A percentile compares a stretch with the other conserved stretches of the same genome.
Conservation (phyloP, 345 rosid genomes). For the Clausena lansium region DNA sequence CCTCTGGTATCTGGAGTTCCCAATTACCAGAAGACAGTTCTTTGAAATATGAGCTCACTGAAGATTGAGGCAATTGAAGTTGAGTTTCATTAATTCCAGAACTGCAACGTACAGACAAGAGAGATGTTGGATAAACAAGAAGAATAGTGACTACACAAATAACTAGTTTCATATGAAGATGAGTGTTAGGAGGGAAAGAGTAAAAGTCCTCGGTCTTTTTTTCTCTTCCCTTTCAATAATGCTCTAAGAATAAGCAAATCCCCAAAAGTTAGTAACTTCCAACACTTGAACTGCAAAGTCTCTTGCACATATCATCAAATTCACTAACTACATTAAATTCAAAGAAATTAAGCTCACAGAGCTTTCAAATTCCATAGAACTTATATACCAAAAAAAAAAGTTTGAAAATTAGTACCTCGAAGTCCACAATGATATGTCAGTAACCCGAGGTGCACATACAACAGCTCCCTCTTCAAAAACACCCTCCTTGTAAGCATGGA, state of each 20-base stretch:
- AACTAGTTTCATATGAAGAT: not conserved
- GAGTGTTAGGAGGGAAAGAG: not conserved
- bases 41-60: slow-evolving; percentile 60
- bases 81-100: slow-evolving; percentile 36
- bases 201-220: not conserved
- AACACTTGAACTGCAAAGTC: not conserved
- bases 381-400: not conserved
- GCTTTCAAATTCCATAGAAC: not conserved
- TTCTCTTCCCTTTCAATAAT: not conserved
- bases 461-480: slow-evolving; percentile 82
- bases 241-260: not conserved
- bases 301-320: not conserved
- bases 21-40: slow-evolving; percentile 57
- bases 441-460: slow-evolving; percentile 56
- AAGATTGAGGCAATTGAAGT: slow-evolving; percentile 52
- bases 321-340: not conserved
- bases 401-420: slow-evolving; percentile 44
- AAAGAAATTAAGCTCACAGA: not conserved
- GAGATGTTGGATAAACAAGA: not conserved
- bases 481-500: slow-evolving; percentile 73
- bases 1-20: slow-evolving; percentile 64
- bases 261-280: not conserved
- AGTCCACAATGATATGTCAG: slow-evolving; percentile 53
- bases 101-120: slow-evolving; percentile 30
- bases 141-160: too few relatives aligned